Conservation (phyloP, 495 filamentous ascomycete species). For the Talaromyces proteolyticus region DNA sequence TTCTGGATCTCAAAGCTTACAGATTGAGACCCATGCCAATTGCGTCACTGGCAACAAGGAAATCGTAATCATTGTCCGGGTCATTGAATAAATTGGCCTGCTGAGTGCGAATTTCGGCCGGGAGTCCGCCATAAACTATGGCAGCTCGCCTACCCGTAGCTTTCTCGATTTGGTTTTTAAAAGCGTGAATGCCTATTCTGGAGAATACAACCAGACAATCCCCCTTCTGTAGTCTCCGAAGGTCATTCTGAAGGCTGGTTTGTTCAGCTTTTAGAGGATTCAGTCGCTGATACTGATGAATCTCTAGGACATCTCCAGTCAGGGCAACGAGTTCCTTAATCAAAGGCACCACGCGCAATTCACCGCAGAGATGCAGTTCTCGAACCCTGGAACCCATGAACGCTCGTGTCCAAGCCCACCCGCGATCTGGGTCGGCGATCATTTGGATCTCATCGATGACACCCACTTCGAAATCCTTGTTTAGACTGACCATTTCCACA, state of each 20-base stretch:
- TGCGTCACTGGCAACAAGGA: constrained; percentile 88
- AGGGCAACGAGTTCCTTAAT: constrained; percentile 73
- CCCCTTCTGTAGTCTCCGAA: constrained; percentile 70
- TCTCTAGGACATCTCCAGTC: constrained; percentile 74
- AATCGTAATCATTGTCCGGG: constrained; percentile 89
- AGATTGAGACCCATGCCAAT: constrained; percentile 98
- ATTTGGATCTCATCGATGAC: constrained; percentile 99
- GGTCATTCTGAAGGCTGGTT: constrained; percentile 52
- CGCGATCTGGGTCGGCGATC: constrained; percentile 74
- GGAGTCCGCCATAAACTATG: constrained; percentile 86
- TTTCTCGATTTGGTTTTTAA: constrained; percentile 74
- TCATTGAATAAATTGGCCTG: constrained; percentile 94
- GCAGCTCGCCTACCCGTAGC: constrained; percentile 73
- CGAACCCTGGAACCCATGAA: constrained; percentile 77
- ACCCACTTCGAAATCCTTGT: constrained; percentile 69
- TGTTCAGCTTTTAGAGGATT: constrained; percentile 65
- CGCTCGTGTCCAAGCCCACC: constrained; percentile 97
- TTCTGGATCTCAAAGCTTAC: constrained; percentile 28
- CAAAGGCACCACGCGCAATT: constrained; percentile 73
- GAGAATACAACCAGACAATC: constrained; percentile 89
- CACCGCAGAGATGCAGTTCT: constrained; percentile 93
- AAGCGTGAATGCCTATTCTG: constrained; percentile 68
- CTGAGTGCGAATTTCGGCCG: constrained; percentile 85
- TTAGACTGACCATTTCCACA: constrained; percentile 89
- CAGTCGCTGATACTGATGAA: constrained; percentile 78